Evolutionary conservation across 1,284 basidiomycete genomes (phyloP), one percentile per base, ranked within the genome.

Genomic region (Sphaerobolus stellatus): DNA sequence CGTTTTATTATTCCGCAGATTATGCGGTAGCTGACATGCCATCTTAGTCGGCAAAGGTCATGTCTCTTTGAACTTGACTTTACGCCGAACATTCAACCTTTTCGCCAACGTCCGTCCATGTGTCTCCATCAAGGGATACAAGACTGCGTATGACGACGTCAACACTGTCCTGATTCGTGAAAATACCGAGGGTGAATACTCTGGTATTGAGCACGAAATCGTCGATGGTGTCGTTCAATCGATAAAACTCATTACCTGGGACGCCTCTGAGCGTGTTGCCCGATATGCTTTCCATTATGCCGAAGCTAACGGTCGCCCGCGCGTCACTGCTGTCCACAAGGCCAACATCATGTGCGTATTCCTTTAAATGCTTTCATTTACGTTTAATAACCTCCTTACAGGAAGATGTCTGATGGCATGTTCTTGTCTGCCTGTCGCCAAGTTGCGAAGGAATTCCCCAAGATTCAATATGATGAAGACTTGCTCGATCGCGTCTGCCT

Each of bases 361-460:
- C 48, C 45, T 24, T 36, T 30, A 41, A 20, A 40, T 20, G 33
- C 14, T 48, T 3, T 41, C 24, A 22, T 50, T 25, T 20, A 11
- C 45, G 13, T 24, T 48, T 31, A 25, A 31, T 54, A 45, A n/a
- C 30, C 22, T 43, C 48, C 18, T 55, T 48, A 25, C 52, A 92
- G 89, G 92, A 98, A 98, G 86, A 94, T 98, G 91, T 98, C 95
- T 24, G 97, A 99, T 72, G 97, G 97, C 64, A 98, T 99, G 94
- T 99, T 99, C 83, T 79, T 99, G 71, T 91, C 92, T 54, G 97
- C 97, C 41, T 99, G 96, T 75, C 90, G 97, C 61, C 90, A 94
- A 67, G 93, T 99, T 36, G 90, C 96, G 28, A 94, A 97, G 73
- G 94, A 95, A 60, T 99, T 90, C 83, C 97, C 97, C 34, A 84